Evolutionary conservation across 2,329 filamentous ascomycete genomes (phyloP).

Genomic region (Trichoderma arundinaceum): DNA sequence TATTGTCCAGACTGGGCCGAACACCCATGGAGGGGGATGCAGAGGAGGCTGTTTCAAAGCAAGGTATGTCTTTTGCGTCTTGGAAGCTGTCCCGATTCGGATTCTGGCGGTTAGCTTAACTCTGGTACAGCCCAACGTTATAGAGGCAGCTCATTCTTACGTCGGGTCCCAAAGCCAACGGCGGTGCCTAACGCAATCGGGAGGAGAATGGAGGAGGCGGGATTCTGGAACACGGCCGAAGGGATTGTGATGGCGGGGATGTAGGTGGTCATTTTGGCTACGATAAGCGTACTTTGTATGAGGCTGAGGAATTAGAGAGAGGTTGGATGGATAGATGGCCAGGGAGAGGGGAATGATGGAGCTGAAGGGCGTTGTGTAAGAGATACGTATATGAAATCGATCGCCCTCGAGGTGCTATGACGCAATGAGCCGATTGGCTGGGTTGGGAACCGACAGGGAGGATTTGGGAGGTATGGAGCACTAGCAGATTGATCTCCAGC

Average conservation of each 20-base stretch:
- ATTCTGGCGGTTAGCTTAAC: background rate
- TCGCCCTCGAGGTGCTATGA: slow-evolving; percentile 12
- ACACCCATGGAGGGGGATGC: slow-evolving; percentile 65
- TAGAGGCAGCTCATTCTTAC: slow-evolving; percentile 51
- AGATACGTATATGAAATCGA: background rate
- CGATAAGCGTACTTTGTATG: background rate
- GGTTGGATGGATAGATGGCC: background rate
- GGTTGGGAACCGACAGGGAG: background rate
- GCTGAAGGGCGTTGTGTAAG: background rate
- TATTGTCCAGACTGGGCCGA: slow-evolving; percentile 69
- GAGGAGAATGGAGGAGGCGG: slow-evolving; percentile 75
- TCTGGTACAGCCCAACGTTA: background rate
- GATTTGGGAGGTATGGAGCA: slow-evolving; percentile 8
- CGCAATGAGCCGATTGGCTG: slow-evolving; percentile 24
- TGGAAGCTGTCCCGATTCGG: slow-evolving; percentile 50
- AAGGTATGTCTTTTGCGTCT: slow-evolving; percentile 67
- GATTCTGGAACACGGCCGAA: slow-evolving; percentile 70
- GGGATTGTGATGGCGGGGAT: slow-evolving; percentile 80
- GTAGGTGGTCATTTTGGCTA: slow-evolving; percentile 71
- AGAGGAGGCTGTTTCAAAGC: slow-evolving; percentile 71
- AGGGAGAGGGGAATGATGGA: slow-evolving; percentile 17
- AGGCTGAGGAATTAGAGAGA: background rate
- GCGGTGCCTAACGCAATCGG: slow-evolving; percentile 74
- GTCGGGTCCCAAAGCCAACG: slow-evolving; percentile 71
- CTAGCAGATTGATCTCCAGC: background rate